A percentile compares a stretch with the other conserved stretches of the same genome.
Conservation (phyloP, 78 protist genomes). For the Cyanophora paradoxa region DNA sequence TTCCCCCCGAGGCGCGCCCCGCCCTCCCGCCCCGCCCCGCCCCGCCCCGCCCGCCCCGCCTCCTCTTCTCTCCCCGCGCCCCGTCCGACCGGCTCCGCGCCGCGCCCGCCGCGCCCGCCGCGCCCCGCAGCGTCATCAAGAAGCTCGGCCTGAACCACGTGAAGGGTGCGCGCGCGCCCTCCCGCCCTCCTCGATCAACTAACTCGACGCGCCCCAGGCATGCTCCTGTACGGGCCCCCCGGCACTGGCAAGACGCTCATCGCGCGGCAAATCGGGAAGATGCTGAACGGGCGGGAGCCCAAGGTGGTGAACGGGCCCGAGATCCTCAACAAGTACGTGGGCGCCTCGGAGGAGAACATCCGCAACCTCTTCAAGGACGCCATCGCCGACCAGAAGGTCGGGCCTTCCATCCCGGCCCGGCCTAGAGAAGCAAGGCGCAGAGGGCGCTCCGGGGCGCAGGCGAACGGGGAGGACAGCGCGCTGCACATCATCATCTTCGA, state of each 20-base stretch:
- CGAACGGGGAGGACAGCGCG: slow-evolving; percentile 77
- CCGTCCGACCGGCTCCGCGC: background rate
- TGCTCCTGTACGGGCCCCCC: slow-evolving; percentile 22
- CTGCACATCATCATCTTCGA: slow-evolving; percentile 97
- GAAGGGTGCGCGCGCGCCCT: no score
- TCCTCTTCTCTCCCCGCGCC: slow-evolving; percentile 28
- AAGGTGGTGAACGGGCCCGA: slow-evolving; percentile 81
- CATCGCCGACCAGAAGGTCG: background rate
- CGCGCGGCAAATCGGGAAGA: slow-evolving; percentile 97
- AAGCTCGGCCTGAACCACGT: slow-evolving; percentile 92
- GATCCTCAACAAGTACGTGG: slow-evolving; percentile 87
- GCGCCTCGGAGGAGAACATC: slow-evolving; percentile 93
- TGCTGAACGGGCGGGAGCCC: slow-evolving; percentile 91
- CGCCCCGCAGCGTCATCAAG: slow-evolving; percentile 42
- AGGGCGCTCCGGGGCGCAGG: background rate
- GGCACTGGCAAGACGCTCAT: slow-evolving; percentile 93
- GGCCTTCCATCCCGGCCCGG: no score
- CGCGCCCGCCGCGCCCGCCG: background rate
- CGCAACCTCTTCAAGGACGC: slow-evolving; percentile 90
- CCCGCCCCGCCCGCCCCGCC: background rate
- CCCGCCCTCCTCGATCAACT: background rate
- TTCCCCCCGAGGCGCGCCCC: slow-evolving; percentile 66
- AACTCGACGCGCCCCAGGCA: background rate
- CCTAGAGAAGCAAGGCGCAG: no score
- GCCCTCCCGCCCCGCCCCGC: background rate